Conservation (phyloP, 306 rosid species). For the Inga laurina region DNA sequence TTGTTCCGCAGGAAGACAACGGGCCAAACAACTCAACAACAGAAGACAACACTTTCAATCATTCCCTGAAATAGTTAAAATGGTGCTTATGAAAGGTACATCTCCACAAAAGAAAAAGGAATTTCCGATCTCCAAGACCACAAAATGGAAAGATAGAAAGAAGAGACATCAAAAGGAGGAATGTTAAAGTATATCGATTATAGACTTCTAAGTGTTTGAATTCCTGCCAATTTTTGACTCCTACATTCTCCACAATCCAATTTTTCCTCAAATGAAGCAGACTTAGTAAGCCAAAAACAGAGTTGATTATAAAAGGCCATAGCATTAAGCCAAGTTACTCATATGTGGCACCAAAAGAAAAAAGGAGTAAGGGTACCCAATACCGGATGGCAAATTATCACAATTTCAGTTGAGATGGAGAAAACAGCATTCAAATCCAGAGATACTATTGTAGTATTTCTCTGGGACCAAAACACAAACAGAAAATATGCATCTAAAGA, state of each 20-base stretch:
- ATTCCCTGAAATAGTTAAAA: background rate
- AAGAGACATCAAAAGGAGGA: background rate
- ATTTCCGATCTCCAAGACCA: background rate
- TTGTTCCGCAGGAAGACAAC: background rate
- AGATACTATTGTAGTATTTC: background rate
- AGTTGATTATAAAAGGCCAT: background rate
- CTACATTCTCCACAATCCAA: background rate
- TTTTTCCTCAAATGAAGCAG: background rate
- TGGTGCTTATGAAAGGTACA: background rate
- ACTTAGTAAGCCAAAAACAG: background rate
- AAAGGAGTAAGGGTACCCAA: background rate
- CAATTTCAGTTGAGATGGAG: background rate
- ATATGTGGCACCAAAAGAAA: background rate
- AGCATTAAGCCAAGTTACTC: background rate
- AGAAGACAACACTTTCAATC: background rate
- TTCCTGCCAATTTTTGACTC: background rate
- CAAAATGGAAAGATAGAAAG: background rate
- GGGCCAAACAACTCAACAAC: background rate
- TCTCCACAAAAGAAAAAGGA: background rate
- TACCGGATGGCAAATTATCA: background rate
- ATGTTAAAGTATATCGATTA: background rate
- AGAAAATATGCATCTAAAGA: background rate
- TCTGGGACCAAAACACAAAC: background rate
- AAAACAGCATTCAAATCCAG: background rate
- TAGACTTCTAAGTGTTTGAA: background rate